Base-by-base conservation (phyloP, 2,329 filamentous ascomycete species). In the Colletotrichum caudatum region DNA sequence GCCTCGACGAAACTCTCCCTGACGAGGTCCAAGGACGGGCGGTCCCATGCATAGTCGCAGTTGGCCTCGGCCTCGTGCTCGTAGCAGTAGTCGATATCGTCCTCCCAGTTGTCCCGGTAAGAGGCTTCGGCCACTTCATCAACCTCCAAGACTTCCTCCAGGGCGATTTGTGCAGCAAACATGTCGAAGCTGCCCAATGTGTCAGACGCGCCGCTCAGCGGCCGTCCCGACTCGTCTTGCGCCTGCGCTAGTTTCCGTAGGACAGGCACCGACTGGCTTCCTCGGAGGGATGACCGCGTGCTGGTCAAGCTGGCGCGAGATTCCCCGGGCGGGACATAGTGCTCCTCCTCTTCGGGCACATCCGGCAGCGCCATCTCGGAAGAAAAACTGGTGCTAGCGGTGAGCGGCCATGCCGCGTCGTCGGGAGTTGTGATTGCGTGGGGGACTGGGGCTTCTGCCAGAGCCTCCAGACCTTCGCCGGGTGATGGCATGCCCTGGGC, bases 81-180 rank as follows among this genome's bases (percentile, higher is more conserved):
- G 76, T 92, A 92, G 77, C 89, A 91, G 78, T 91, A 92, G 77
- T 92, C 90, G 72, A 92, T 92, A 73, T 89, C 89, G 64, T 91
- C 89, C 76, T 92, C 90, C 90, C 90, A 92, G 74, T 82, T 90
- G 75, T 86, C 84, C 9, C 80, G 80, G 29, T 78, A 75, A n/a
- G 80, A 73, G 4, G 72, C 66, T 3, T 82, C 80, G n/a, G 76
- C 76, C 18, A 66, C 75, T 3, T 74, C 74, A 9, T 74, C 73
- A 16, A 76, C 74, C 8, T 79, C 78, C 3, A 74, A 76, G 26
- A 77, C 76, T n/a, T 46, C 56, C 60, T 75, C 78, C 46, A 81
- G 72, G 9, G 78, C 77, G 16, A 77, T 79, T 68, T 82, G 83
- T 8, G 77, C 76, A 20, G 80, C 80, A 37, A 80, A 74, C n/a